Evolutionary conservation across 2,329 filamentous ascomycete species (phyloP), one percentile per base, ranked within the genome.

Genomic region (Albophoma yamanashiensis): DNA sequence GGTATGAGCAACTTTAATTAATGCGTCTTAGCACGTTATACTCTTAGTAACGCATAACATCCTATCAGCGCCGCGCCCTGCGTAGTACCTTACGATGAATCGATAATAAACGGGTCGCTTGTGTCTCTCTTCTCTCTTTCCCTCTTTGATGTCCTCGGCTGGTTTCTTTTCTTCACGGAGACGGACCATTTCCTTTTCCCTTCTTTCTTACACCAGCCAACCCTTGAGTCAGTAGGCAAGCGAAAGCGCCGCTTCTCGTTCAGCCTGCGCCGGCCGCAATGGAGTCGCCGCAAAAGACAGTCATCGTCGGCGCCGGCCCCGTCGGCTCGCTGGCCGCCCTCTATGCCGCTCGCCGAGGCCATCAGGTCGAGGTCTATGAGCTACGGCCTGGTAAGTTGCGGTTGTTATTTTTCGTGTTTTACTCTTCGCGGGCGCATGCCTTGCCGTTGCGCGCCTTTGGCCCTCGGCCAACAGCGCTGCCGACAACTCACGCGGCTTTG

Each of bases 321-420:
- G 94, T 99, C 9, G 94, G 94, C 45, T 91, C 92, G 14, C 79
- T 99, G 50, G 92, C 94, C 31, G 94, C 92, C 52, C 78, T 99
- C 7, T 99, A 97, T 77, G 93, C 94, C 59, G 93, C 94, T 4
- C 84, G 88, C 66, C 82, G 93, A 72, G 94, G 92, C 52, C 86
- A 96, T 73, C 79, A 93, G 69, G 94, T 99, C 39, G 92, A 97
- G 72, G 82, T 99, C 57, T 99, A 97, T 73, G 94, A 99, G 75
- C 78, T 99, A 66, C 85, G 94, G 70, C 86, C 88, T 78, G 94
- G 94, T 97, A 81, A 72, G 84, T 25, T 42, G 22, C 36, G 4
- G n/a, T n/a, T 7, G 36, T 12, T 4, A 20, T 22, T 9, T 17
- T 31, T 42, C 17, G 7, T 31, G 27, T 42, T n/a, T 36, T 20